Conservation (phyloP, 2,329 filamentous ascomycete species). For the Clonostachys chloroleuca region DNA sequence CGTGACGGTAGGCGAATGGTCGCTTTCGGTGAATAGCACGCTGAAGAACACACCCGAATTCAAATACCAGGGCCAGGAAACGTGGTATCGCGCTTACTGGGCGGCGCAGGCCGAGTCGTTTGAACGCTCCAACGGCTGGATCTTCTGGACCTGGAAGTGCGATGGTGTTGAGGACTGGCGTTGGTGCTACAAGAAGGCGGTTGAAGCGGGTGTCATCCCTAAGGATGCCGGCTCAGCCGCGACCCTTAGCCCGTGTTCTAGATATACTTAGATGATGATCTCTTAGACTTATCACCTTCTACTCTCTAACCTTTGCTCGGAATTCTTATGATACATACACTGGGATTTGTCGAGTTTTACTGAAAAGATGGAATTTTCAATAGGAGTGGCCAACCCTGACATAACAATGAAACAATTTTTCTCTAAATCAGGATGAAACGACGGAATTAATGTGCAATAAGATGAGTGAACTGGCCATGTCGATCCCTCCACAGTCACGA, state of each 20-base stretch:
- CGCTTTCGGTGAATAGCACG: constrained; percentile 41
- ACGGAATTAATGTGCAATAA: too few relatives aligned
- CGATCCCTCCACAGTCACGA: too few relatives aligned
- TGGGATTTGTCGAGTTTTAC: too few relatives aligned
- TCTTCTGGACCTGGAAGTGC: constrained; percentile 80
- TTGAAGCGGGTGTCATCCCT: constrained; percentile 17
- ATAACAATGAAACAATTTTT: too few relatives aligned
- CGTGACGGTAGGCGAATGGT: constrained; percentile 55
- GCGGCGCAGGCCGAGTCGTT: constrained; percentile 74
- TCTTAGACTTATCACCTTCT: too few relatives aligned
- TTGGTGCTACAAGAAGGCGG: constrained; percentile 68
- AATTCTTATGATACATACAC: too few relatives aligned
- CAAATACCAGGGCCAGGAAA: constrained; percentile 61
- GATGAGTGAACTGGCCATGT: too few relatives aligned
- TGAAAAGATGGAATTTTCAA: too few relatives aligned
- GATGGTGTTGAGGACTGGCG: constrained; percentile 56
- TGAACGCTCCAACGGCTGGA: constrained; percentile 72
- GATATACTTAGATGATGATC: neutral
- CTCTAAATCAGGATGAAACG: too few relatives aligned
- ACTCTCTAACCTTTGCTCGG: too few relatives aligned
- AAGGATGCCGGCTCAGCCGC: neutral
- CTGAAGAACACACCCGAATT: constrained; percentile 55
- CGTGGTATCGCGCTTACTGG: constrained; percentile 57
- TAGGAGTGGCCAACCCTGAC: too few relatives aligned
- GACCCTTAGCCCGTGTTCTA: neutral